Conservation (phyloP, 345 rosid genomes). For the Syzygium jambos region DNA sequence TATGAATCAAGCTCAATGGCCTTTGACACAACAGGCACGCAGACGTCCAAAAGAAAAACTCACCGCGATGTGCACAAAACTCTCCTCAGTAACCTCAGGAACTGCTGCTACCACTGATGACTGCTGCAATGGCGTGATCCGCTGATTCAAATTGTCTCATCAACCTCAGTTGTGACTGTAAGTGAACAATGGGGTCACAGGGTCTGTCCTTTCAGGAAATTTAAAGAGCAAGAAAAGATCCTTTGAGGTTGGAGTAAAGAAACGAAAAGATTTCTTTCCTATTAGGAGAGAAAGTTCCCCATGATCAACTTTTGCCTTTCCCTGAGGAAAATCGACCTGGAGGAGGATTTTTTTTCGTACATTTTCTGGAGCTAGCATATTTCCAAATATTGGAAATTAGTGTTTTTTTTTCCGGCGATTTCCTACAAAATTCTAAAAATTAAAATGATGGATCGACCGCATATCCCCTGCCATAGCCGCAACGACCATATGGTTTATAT, state of each 20-base stretch:
- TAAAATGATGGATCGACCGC: background rate
- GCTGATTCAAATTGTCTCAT: background rate
- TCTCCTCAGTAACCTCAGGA: background rate
- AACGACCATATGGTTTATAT: background rate
- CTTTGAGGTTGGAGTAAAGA: background rate
- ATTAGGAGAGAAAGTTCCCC: background rate
- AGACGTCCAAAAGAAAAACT: background rate
- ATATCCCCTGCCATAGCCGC: background rate
- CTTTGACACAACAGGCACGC: background rate
- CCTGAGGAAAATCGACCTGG: background rate
- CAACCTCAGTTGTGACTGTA: background rate
- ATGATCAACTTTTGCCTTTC: background rate
- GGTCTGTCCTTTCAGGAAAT: background rate
- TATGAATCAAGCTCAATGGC: background rate
- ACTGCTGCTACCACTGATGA: background rate
- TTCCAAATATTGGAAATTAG: background rate
- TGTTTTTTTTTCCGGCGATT: background rate
- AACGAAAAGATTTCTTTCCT: background rate
- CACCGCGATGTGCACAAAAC: background rate
- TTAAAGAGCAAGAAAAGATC: background rate
- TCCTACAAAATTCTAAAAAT: background rate
- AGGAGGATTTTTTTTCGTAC: background rate
- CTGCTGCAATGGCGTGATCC: background rate
- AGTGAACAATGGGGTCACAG: background rate
- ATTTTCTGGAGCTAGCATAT: background rate